Base-by-base conservation (phyloP, 805 yeast genomes). In the Brettanomyces naardenensis region DNA sequence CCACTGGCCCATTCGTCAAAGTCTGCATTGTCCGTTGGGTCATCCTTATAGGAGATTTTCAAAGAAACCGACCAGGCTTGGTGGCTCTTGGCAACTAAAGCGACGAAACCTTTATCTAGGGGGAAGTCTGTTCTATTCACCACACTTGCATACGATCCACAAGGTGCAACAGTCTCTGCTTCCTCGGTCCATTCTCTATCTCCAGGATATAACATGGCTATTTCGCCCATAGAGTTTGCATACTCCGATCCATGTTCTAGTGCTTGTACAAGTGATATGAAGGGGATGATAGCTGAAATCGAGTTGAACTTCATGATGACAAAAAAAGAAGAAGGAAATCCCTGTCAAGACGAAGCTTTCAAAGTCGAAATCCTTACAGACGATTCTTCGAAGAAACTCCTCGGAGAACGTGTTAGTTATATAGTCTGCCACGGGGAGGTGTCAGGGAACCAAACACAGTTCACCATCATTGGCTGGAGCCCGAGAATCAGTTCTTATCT, bases 121-220 rank as follows among this genome's bases (percentile, higher is more conserved):
- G 73, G 72, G 59, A 68, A 67, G 6, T 62, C 61, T 7, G 69
- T 51, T 56, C 73, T 65, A 53, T 66, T 64, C 18, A 41, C 38
- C 14, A 53, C 49, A 30, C 56, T 48, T 31, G 61, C 54, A 30
- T 47, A 48, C 5, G 69, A 56, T 35, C 73, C 73, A 53, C 73
- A 68, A 43, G 73, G 73, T 9, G 70, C 69, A 25, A 58, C 52
- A 45, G 64, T 63, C 46, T 68, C 73, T 18, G 58, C 57, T 34
- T 64, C 71, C 33, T 59, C 71, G 19, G 65, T 53, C 73, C 73
- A 68, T 43, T 59, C 66, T 56, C 73, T 63, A 39, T 57, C 65
- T 4, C 47, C 43, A 41, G 73, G 73, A 53, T 61, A 68, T 40
- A 68, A 31, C 49, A 62, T 52, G 33, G 66, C 62, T 22, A 61